Percentiles rank a stretch among this genome's conserved stretches.
phyloP scores from a whole-genome alignment of 2,329 filamentous ascomycete species.

The Colletotrichum sp. region DNA sequence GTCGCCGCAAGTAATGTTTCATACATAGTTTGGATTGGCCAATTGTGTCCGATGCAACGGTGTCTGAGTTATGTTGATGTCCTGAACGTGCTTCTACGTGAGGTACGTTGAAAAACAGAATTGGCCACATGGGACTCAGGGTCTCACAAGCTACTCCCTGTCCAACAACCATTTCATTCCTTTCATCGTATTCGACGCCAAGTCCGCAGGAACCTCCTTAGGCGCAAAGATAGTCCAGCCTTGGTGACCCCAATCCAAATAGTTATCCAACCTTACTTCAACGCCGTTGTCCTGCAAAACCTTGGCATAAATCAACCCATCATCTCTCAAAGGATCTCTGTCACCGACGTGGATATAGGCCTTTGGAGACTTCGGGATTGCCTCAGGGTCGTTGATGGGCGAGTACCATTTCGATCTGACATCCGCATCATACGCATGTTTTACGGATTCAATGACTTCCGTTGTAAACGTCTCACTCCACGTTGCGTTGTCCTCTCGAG shows the following conservation, averaged over 20 bases:
- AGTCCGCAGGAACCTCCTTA: not conserved
- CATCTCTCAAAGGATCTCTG: slow-evolving; percentile 56
- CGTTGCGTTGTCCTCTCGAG: slow-evolving; percentile 43
- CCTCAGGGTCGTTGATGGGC: slow-evolving; percentile 35
- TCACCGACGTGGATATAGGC: slow-evolving; percentile 57
- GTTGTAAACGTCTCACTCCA: slow-evolving; percentile 37
- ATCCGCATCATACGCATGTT: slow-evolving; percentile 33
- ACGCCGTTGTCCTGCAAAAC: slow-evolving; percentile 48
- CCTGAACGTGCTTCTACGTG: no score
- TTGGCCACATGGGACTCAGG: no score
- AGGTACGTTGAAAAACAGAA: no score
- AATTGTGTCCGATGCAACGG: no score
- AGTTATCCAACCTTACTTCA: slow-evolving; percentile 43
- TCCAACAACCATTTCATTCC: slow-evolving; percentile 10
- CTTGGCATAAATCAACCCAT: slow-evolving; percentile 56
- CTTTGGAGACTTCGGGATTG: slow-evolving; percentile 41
- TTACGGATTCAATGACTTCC: slow-evolving; percentile 28
- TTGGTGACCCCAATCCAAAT: slow-evolving; percentile 8
- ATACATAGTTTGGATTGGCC: no score
- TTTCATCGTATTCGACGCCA: slow-evolving; percentile 7
- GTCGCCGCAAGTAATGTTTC: no score
- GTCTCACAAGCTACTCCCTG: not conserved
- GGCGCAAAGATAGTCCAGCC: not conserved
- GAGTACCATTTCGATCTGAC: slow-evolving; percentile 30
- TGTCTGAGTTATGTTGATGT: no score